These are phyloP conservation scores for Candida dendrica DNA, from an alignment of 805 yeast species.

Conservation along the genomic window DNA sequence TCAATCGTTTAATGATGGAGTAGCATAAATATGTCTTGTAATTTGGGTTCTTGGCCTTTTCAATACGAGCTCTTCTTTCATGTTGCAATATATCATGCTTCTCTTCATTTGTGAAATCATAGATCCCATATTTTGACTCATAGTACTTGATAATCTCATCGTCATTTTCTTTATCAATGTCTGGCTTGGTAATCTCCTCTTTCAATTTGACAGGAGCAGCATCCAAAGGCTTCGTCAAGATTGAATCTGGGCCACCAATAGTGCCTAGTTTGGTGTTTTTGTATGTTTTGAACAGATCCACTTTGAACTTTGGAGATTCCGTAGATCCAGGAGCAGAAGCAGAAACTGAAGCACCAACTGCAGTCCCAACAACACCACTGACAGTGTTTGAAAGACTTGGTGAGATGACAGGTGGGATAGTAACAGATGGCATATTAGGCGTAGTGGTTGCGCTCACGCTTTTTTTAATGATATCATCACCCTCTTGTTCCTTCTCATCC, in stretches of 20 bases:
- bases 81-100: conserved; percentile 23
- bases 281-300: neutral
- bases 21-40: conserved; percentile 22
- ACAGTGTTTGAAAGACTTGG: too few relatives aligned
- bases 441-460: neutral
- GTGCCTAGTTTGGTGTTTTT: too few relatives aligned
- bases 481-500: neutral
- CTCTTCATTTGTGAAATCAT: conserved; percentile 21
- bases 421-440: neutral
- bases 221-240: neutral
- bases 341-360: neutral
- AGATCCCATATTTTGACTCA: conserved; percentile 17
- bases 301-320: neutral
- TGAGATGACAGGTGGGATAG: too few relatives aligned
- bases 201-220: conserved; percentile 9
- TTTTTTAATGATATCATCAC: too few relatives aligned
- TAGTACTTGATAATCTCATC: conserved; percentile 22
- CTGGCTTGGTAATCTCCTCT: conserved; percentile 19
- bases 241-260: neutral
- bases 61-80: conserved; percentile 21
- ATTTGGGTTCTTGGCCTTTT: conserved; percentile 18
- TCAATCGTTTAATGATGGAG: conserved; percentile 21
- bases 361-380: neutral
- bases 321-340: neutral
- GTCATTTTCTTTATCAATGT: conserved; percentile 15